Evolutionary conservation across 306 rosid species (phyloP).

Genomic region (Vigna radiata): DNA sequence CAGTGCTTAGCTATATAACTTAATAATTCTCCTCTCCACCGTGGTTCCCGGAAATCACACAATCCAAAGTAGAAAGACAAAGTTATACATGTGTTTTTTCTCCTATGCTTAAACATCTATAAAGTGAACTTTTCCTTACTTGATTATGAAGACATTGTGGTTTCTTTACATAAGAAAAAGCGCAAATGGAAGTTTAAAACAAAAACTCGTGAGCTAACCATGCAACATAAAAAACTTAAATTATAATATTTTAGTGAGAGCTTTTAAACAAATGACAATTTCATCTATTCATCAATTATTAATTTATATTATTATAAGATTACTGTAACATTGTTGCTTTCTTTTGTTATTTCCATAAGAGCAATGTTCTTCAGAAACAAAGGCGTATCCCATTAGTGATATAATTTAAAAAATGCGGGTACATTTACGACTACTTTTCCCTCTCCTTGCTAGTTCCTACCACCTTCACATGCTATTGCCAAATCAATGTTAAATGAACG

Average conservation of each 20-base stretch:
- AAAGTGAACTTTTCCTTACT: too few relatives aligned
- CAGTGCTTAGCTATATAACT: neutral
- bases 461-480: slow-evolving; percentile 1
- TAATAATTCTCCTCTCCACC: neutral
- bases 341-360: neutral
- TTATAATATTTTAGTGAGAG: too few relatives aligned
- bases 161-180: neutral
- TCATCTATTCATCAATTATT: too few relatives aligned
- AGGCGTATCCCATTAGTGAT: neutral
- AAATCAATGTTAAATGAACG: neutral
- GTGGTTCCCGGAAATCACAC: neutral
- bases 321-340: neutral
- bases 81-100: too few relatives aligned
- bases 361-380: too few relatives aligned
- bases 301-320: too few relatives aligned
- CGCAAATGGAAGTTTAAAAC: too few relatives aligned
- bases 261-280: too few relatives aligned
- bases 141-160: too few relatives aligned
- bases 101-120: neutral
- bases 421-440: neutral
- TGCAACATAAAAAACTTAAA: too few relatives aligned
- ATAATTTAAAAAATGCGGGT: neutral
- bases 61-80: too few relatives aligned
- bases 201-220: neutral
- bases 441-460: neutral